Base-by-base conservation (phyloP, 1,139 yeast genomes). In the Saccharomycopsis hybrid region DNA sequence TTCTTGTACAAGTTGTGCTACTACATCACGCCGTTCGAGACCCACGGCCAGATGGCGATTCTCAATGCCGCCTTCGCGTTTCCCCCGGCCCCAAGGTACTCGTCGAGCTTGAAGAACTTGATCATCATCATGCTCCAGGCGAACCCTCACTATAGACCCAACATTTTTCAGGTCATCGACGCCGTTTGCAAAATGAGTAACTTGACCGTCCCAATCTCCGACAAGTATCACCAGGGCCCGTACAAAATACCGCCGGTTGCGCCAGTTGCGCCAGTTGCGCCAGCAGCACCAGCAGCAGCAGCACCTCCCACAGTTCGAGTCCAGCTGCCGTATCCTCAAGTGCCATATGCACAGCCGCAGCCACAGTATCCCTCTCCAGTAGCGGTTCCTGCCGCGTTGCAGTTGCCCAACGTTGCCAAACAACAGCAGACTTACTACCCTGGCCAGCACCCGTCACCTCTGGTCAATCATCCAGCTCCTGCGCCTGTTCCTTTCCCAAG, bases 91-190 rank as follows among this genome's bases (percentile, higher is more conserved):
- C 86, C 87, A 0, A 65, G 62, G 29, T 84, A 70, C 58, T 77
- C 85, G 2, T 76, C 84, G 2, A 79, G 81, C 55, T 66, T 85
- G 58, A 82, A 80, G 60, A 84, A 84, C 60, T 68, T 92, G 59
- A 83, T 90, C 43, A 77, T 84, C n/a, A 87, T 83, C 31, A 76
- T 85, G 79, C 70, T 87, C 43, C 84, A 84, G 54, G 92, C 84
- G 55, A 85, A 83, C 58, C 96, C 97, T 3, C 64, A 78, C 18
- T 74, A 78, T 57, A 74, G 98, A 58, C 98, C 97, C 5, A 92
- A 88, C 62, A 82, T 89, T 32, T 87, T 82, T 55, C 97, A 90
- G 63, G 78, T 90, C 30, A 64, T 86, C 54, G 77, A 76, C 54
- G 95, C 87, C 62, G 66, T 89, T 18, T 79, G 86, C 56, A 71